Evolutionary conservation across 176 grass and related monocot species (phyloP).

Genomic region (Thinopyrum elongatum): DNA sequence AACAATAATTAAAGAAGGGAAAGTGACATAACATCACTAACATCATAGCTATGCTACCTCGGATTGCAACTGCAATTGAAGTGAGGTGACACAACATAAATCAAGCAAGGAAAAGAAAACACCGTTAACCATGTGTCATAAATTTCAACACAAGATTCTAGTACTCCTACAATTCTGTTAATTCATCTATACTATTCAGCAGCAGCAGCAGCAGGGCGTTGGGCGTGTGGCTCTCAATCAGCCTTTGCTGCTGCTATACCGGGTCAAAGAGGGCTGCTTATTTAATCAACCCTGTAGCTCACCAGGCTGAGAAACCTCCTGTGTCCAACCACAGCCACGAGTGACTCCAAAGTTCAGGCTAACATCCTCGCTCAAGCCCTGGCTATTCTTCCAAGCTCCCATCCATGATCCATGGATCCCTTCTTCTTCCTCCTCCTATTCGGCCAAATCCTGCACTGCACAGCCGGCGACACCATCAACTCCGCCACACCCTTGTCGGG

Average conservation of each 20-base stretch:
- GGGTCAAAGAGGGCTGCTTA: conserved; percentile 37
- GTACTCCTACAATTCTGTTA: neutral
- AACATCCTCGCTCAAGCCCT: neutral
- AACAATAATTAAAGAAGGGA: neutral
- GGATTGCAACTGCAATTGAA: neutral
- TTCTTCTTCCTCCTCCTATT: conserved; percentile 35
- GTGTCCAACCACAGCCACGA: neutral
- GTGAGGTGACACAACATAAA: neutral
- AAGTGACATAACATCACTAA: too few species aligned
- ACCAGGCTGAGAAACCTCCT: neutral
- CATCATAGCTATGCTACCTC: neutral
- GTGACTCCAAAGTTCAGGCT: conserved; percentile 25
- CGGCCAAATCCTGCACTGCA: conserved; percentile 29
- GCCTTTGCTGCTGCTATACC: neutral
- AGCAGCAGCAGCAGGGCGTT: conserved; percentile 4
- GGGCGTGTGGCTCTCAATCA: neutral
- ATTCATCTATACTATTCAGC: neutral
- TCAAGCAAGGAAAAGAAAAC: neutral
- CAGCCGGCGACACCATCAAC: conserved; percentile 61
- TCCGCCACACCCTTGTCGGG: conserved; percentile 54
- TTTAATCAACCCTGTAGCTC: conserved; percentile 3
- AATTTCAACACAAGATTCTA: conserved; percentile 3
- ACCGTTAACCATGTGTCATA: neutral
- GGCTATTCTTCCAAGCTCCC: conserved; percentile 29
- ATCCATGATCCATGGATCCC: conserved; percentile 43